A percentile compares a stretch with the other conserved stretches of the same genome.
Conservation (phyloP, 75 land plant species). For the Selaginella tamariscina region DNA sequence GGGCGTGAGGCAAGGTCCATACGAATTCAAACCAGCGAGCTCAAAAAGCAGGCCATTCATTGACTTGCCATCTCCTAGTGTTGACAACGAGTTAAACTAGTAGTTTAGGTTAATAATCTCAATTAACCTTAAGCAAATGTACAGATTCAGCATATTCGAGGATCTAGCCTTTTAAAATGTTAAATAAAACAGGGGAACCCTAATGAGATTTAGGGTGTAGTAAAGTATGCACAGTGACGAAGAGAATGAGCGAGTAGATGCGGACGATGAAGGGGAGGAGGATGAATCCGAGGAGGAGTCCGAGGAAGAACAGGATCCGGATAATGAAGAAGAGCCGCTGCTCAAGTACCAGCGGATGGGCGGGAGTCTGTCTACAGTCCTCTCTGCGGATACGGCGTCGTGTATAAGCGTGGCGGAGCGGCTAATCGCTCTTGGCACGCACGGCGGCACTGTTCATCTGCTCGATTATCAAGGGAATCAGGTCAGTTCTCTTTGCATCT, state of each 20-base stretch:
- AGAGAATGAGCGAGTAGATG: slow-evolving; percentile 33
- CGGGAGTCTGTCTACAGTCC: slow-evolving; percentile 55
- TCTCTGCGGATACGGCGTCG: slow-evolving; percentile 64
- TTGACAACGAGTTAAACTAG: not conserved
- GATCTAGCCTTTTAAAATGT: not conserved
- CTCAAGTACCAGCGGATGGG: slow-evolving; percentile 92
- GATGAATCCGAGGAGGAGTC: slow-evolving; percentile 46
- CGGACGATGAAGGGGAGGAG: slow-evolving; percentile 42
- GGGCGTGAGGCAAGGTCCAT: slow-evolving; percentile 76
- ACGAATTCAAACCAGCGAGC: slow-evolving; percentile 75
- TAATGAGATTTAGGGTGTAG: not conserved
- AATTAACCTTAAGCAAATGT: too few relatives aligned
- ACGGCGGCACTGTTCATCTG: slow-evolving; percentile 52
- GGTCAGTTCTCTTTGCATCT: slow-evolving; percentile 26
- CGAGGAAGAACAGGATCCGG: slow-evolving; percentile 47
- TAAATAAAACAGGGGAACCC: not conserved
- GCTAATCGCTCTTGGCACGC: slow-evolving; percentile 67
- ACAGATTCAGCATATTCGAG: too few relatives aligned
- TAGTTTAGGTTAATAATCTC: too few relatives aligned
- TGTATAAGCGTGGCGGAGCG: slow-evolving; percentile 57
- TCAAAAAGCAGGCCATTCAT: slow-evolving; percentile 4
- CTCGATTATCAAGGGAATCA: slow-evolving; percentile 78
- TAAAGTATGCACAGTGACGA: not conserved
- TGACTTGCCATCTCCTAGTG: not conserved
- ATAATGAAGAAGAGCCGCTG: slow-evolving; percentile 85